Conservation (phyloP, 169 alveolate species). For the Plasmodium gallinaceum region DNA sequence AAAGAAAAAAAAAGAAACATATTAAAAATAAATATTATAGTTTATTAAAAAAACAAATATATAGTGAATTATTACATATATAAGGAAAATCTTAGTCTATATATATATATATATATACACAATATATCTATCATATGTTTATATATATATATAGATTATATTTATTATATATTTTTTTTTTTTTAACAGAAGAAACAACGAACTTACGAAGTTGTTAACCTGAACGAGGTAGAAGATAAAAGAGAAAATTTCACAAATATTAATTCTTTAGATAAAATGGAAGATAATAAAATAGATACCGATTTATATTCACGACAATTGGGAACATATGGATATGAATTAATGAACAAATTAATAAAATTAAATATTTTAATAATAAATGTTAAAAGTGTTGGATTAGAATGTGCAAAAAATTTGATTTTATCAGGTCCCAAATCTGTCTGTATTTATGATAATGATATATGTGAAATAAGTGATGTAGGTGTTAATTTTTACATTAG, state of each 20-base stretch:
- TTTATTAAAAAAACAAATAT: not conserved
- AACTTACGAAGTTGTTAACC: slow-evolving; percentile 33
- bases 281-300: slow-evolving; percentile 89
- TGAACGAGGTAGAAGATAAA: slow-evolving; percentile 26
- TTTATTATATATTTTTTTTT: not conserved
- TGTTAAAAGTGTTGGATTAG: slow-evolving; percentile 93
- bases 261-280: slow-evolving; percentile 16
- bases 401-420: slow-evolving; percentile 95
- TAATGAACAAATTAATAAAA: slow-evolving; percentile 96
- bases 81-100: not conserved
- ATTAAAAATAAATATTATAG: not conserved
- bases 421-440: slow-evolving; percentile 97
- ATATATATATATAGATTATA: not conserved
- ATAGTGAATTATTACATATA: not conserved
- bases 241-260: slow-evolving; percentile 10
- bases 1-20: not conserved
- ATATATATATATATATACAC: not conserved
- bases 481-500: slow-evolving; percentile 95
- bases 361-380: slow-evolving; percentile 95
- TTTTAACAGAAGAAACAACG: slow-evolving; percentile 33
- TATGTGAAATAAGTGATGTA: slow-evolving; percentile 91
- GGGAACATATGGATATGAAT: slow-evolving; percentile 99
- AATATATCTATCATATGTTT: too few relatives aligned
- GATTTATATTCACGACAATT: slow-evolving; percentile 98
- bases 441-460: slow-evolving; percentile 91